A percentile compares a stretch with the other conserved stretches of the same genome.
Conservation (phyloP, 2,329 filamentous ascomycete genomes). For the Alternaria ventricosa region DNA sequence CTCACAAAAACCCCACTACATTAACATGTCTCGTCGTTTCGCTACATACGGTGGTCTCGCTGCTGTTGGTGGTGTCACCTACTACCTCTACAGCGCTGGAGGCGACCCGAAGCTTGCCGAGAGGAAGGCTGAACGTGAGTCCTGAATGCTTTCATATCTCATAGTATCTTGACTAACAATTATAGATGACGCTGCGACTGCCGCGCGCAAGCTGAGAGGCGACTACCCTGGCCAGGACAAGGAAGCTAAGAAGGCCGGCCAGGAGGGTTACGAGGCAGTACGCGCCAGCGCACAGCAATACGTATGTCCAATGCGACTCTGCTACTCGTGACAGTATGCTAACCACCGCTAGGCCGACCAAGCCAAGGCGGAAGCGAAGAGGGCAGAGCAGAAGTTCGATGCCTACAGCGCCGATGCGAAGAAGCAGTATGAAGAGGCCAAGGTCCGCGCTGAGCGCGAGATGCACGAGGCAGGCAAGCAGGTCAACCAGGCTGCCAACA, state of each 20-base stretch:
- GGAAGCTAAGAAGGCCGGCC: constrained; percentile 69
- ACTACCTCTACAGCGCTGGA: constrained; percentile 90
- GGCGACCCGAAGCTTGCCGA: constrained; percentile 82
- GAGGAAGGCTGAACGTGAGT: constrained; percentile 84
- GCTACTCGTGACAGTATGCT: constrained; percentile 9
- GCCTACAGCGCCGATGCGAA: constrained; percentile 63
- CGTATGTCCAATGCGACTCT: constrained; percentile 25
- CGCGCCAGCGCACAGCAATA: constrained; percentile 55
- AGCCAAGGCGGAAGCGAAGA: constrained; percentile 60
- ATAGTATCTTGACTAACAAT: constrained; percentile 14
- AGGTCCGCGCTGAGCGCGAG: constrained; percentile 61
- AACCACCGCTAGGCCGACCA: constrained; percentile 44
- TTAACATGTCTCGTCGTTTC: constrained; percentile 38
- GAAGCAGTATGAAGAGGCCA: constrained; percentile 65
- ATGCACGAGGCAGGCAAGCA: constrained; percentile 53
- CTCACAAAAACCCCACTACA: constrained; percentile 6
- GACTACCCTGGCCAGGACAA: constrained; percentile 68
- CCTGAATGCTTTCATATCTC: no score
- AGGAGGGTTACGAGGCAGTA: constrained; percentile 55
- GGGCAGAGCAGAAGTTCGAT: constrained; percentile 68
- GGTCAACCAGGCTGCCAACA: constrained; percentile 67
- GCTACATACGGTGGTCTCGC: constrained; percentile 44
- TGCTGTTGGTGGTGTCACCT: constrained; percentile 69
- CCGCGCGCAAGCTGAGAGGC: constrained; percentile 69
- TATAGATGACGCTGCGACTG: constrained; percentile 76